Conservation (phyloP, 805 yeast genomes). For the Starmerella apis region DNA sequence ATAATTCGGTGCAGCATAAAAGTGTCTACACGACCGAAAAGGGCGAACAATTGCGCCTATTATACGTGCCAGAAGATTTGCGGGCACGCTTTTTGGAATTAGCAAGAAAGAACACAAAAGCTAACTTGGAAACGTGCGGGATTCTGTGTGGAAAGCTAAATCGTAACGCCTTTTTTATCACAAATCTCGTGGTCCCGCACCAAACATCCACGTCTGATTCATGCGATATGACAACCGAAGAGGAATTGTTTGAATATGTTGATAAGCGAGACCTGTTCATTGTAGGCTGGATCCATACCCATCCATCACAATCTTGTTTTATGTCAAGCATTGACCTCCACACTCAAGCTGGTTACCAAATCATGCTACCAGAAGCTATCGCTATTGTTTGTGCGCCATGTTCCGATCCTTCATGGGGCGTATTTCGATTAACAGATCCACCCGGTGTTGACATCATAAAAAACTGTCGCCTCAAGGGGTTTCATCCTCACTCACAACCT, state of each 20-base stretch:
- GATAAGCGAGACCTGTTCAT: conserved; percentile 49
- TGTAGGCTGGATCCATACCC: conserved; percentile 69
- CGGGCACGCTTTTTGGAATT: conserved; percentile 38
- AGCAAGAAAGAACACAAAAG: conserved; percentile 42
- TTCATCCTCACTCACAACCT: conserved; percentile 52
- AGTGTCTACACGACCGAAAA: conserved; percentile 7
- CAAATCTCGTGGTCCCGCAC: conserved; percentile 51
- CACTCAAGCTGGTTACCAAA: conserved; percentile 57
- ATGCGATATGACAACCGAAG: conserved; percentile 53
- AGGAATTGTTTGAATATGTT: conserved; percentile 44
- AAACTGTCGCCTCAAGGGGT: conserved; percentile 41
- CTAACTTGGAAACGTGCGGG: conserved; percentile 55
- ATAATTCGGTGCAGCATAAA: not conserved
- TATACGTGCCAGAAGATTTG: conserved; percentile 42
- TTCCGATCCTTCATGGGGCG: conserved; percentile 41
- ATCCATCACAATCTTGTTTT: conserved; percentile 64
- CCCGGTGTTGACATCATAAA: conserved; percentile 50
- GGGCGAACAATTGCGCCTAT: conserved; percentile 34
- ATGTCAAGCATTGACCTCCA: conserved; percentile 56
- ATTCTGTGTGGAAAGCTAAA: conserved; percentile 53
- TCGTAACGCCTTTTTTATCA: conserved; percentile 52
- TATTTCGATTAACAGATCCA: conserved; percentile 54
- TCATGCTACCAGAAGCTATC: conserved; percentile 59
- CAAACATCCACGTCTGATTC: conserved; percentile 55
- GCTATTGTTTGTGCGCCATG: conserved; percentile 58